Evolutionary conservation across 306 rosid species (phyloP).

Genomic region (Vachellia pachyceras): DNA sequence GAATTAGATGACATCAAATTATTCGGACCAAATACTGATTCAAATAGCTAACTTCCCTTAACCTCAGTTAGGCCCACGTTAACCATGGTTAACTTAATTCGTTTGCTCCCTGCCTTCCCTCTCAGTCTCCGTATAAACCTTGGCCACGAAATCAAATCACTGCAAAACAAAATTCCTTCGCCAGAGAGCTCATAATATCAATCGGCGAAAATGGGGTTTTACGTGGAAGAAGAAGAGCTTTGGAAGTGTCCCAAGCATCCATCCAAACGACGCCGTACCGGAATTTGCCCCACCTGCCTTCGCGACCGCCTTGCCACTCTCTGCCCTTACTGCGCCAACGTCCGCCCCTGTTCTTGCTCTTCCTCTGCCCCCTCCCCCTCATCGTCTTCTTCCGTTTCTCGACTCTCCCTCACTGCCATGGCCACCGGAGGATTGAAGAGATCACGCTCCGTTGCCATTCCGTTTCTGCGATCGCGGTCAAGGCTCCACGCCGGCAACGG

Average conservation of each 20-base stretch:
- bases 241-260: constrained; percentile 95
- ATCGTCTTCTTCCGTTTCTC: constrained; percentile 50
- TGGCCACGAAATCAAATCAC: constrained; percentile 25
- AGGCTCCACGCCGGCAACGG: constrained; percentile 49
- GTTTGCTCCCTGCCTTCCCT: constrained; percentile 24
- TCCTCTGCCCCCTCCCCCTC: too few species aligned
- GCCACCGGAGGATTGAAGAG: constrained; percentile 58
- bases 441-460: constrained; percentile 82
- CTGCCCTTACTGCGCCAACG: constrained; percentile 91
- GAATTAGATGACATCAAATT: background rate
- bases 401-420: constrained; percentile 48
- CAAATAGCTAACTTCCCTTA: background rate
- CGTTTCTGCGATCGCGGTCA: constrained; percentile 81
- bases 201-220: constrained; percentile 56
- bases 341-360: constrained; percentile 86
- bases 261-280: constrained; percentile 76
- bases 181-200: too few species aligned
- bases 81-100: constrained; percentile 68
- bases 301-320: constrained; percentile 82
- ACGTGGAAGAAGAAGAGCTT: constrained; percentile 72
- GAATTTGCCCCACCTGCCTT: constrained; percentile 82
- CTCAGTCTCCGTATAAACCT: constrained; percentile 37
- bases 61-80: constrained; percentile 32
- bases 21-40: background rate
- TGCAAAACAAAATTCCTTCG: too few species aligned